Evolutionary conservation across 2,329 filamentous ascomycete genomes (phyloP), one percentile per base, ranked within the genome.

Genomic region (Exophiala oligosperma): DNA sequence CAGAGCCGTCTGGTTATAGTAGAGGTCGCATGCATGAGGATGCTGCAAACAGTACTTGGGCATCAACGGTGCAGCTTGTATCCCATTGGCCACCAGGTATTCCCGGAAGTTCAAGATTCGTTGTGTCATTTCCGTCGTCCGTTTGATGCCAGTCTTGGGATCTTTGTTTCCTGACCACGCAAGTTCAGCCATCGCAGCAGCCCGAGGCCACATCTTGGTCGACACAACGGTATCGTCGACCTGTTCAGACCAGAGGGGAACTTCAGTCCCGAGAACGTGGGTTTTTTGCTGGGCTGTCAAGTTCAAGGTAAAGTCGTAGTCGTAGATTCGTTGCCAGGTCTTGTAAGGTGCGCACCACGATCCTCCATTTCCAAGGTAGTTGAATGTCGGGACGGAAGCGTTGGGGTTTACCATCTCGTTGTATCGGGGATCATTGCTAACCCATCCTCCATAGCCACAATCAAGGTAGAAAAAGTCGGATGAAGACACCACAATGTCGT

Each of bases 261-360:
- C 76, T 38, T 78, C 74, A 28, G 76, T 79, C n/a, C 81, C 81
- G 21, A 82, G 73, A 21, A 84, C 67, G 54, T 81, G 81, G 49
- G 73, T 70, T 38, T 76, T 76, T 63, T 84, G 75, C 0, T 68
- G 62, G 0, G 70, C 71, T 1, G 79, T 80, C 6, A 84, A 74
- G 62, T 77, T 78, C 47, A 69, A 61, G 0, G 79, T 79, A 67
- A 84, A 83, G 71, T 84, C 81, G 68, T 78, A 84, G 73, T 82
- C 74, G 71, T 84, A 84, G 70, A 84, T 83, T 49, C 81, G 80
- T 68, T 84, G 81, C 81, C 81, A 84, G 21, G 80, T 82, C 69
- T 84, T 84, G 74, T 83, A 84, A 0, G 81, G 81, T 0, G 76
- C 78, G 66, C 81, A 84, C 81, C 81, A 84, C n/a, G 78, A 81